Evolutionary conservation across 441 rosid genomes (phyloP).

Genomic region (Brassica balearica): DNA sequence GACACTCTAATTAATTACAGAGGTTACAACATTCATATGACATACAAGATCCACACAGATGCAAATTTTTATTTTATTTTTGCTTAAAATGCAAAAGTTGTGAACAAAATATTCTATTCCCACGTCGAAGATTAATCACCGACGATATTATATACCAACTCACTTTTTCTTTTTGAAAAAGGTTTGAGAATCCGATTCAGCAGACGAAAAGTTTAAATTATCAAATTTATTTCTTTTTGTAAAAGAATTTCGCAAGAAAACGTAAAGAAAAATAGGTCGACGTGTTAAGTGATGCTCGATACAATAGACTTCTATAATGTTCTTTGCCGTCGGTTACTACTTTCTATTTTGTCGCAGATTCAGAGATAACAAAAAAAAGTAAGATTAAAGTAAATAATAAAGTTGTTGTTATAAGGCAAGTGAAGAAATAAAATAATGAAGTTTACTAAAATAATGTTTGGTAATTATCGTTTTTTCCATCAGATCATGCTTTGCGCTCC

Average conservation of each 20-base stretch:
- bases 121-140: constrained; percentile 34
- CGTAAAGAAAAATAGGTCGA: neutral
- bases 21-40: neutral
- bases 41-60: constrained; percentile 31
- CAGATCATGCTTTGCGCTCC: neutral
- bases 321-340: constrained; percentile 25
- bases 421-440: too few relatives aligned
- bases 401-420: too few relatives aligned
- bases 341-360: constrained; percentile 9
- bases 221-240: neutral
- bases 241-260: neutral
- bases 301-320: neutral
- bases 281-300: constrained; percentile 28
- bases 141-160: constrained; percentile 26
- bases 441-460: neutral
- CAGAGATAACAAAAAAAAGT: neutral
- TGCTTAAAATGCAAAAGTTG: constrained; percentile 19
- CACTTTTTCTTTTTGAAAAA: constrained; percentile 16
- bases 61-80: neutral
- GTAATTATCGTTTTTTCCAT: neutral
- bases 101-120: neutral
- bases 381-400: neutral
- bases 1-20: neutral
- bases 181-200: constrained; percentile 41
- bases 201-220: neutral